Percentiles rank a stretch among this genome's conserved stretches.
Conservation (phyloP, 495 filamentous ascomycete genomes). For the Lindgomyces ingoldianus region DNA sequence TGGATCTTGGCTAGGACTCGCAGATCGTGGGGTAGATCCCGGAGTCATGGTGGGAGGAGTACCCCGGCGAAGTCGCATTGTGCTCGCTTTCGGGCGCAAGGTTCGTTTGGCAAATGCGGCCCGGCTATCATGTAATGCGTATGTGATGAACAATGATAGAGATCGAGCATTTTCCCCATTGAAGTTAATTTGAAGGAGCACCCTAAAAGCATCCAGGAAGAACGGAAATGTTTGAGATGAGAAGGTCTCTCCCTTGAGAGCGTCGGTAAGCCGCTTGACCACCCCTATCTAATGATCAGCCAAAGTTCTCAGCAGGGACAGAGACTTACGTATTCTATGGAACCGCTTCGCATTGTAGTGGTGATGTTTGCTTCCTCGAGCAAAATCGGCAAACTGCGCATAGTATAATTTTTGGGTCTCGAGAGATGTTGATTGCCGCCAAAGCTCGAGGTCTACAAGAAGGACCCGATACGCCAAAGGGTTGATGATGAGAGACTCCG, state of each 20-base stretch:
- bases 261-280: constrained; percentile 85
- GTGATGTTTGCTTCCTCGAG: constrained; percentile 80
- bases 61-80: constrained; percentile 37
- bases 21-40: constrained; percentile 32
- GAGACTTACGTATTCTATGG: constrained; percentile 80
- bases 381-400: constrained; percentile 83
- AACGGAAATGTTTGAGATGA: constrained; percentile 65
- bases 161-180: constrained; percentile 81
- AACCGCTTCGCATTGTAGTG: constrained; percentile 87
- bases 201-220: constrained; percentile 75
- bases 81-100: constrained; percentile 49
- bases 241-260: constrained; percentile 81
- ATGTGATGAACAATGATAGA: constrained; percentile 91
- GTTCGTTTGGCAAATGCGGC: constrained; percentile 53
- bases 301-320: background rate
- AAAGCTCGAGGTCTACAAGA: constrained; percentile 87
- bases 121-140: constrained; percentile 70
- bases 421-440: constrained; percentile 69
- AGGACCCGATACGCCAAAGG: constrained; percentile 89
- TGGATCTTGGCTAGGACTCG: constrained; percentile 31
- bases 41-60: constrained; percentile 28
- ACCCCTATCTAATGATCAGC: constrained; percentile 60
- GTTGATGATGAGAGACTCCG: constrained; percentile 90
- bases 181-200: constrained; percentile 73
- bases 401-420: constrained; percentile 85